Evolutionary conservation across 768 basidiomycete genomes (phyloP), one percentile per base, ranked within the genome.

Genomic region (Suillus placidus): DNA sequence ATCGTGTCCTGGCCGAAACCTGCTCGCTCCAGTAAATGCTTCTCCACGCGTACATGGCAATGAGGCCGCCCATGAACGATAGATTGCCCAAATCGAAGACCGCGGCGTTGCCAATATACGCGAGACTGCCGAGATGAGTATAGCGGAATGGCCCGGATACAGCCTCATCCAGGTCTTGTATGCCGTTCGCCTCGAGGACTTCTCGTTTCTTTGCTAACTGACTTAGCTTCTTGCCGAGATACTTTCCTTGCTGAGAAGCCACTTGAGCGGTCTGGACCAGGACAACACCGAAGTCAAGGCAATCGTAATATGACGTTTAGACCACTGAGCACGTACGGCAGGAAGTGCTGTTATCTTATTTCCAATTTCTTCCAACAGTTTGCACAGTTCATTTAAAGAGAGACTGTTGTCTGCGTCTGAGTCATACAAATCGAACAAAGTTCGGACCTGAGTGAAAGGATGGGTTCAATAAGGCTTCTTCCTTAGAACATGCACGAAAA

Each of bases 1-100:
- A 90, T 57, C 96, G 84, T 12, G 96, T 97, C 74, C 97, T 84
- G 63, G 89, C 78, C 55, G 91, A 91, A 7, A 98, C 96, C 77
- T 96, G 94, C 80, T 99, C 97, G 71, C 90, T 96, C 94, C 96
- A 98, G 77, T 99, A 99, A 32, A 98, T 82, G 69, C 91, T 92
- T 57, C 92, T 81, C 95, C 95, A 97, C 2, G 95, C 95, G 74
- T 97, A 97, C 95, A 97, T 97, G 10, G 94, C 95, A 3, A 83
- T 82, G 67, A 99, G 78, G 6, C 97, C 97, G 40, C 97, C 97
- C 81, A 92, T 96, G 72, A 96, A 87, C 38, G 89, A 91, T 69
- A 87, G 85, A 45, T 84, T 84, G 12, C 90, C 90, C 45, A 96
- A 80, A 74, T 99, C 96, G 74, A 98, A 98, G 47, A 97, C 97